Evolutionary conservation across 352 stramenopile species (phyloP), one percentile per base, ranked within the genome.

Genomic region (Elongisporangium senticosum): DNA sequence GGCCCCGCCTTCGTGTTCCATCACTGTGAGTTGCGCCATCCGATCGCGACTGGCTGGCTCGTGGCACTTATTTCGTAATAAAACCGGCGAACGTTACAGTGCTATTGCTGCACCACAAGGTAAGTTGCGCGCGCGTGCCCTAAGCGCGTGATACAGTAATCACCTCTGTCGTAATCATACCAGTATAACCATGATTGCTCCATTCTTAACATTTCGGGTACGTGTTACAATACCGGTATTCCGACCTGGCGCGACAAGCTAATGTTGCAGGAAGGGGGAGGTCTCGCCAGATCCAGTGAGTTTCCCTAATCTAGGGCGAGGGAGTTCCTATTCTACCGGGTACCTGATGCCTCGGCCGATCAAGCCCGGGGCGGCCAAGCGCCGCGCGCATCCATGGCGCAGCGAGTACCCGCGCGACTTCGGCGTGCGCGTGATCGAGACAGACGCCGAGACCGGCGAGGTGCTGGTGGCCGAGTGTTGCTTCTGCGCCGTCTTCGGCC

Each of bases 401-500:
- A 19, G 59, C 33, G 66, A 72, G 61, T 82, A 71, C 61, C 59
- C 59, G 60, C 67, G 59, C 13, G 51, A 67, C 5, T 66, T 77
- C 24, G 72, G 64, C 19, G 64, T 79, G 55, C 67, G 65, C 26
- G 62, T 66, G 22, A 54, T 68, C n/a, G 49, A 68, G 47, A 37
- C 54, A 1, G 68, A 79, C 59, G 60, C 56, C 6, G 59, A 33
- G 28, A 58, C 72, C 33, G 59, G 54, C 39, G 69, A 75, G 40
- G 72, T 76, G 58, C 47, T 72, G 48, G 40, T 59, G 4, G 63
- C 67, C 17, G 62, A 71, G 56, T 79, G 72, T 55, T 19, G 61
- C 43, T 82, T 82, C 65, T 79, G 69, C 57, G 56, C 62, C 4
- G 56, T 51, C 40, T 82, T 82, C 19, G 72, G 72, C 1, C 72